A percentile compares a stretch with the other conserved stretches of the same genome.
Evolutionary conservation across 169 alveolate genomes (phyloP).

Genomic region (Plasmodium cynomolgi): DNA sequence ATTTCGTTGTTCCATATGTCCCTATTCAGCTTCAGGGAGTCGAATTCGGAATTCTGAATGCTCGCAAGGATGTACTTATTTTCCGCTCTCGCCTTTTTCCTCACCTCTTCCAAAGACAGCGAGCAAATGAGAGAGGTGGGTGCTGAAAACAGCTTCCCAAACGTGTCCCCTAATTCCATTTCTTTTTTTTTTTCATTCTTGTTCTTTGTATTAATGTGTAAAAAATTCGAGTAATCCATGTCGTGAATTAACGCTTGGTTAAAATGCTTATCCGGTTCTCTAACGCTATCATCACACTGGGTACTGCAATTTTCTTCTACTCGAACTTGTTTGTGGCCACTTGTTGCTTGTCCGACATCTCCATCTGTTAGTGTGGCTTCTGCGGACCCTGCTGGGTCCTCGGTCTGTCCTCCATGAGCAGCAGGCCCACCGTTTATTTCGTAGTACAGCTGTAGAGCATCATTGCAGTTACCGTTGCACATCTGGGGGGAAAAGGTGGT

Average conservation of each 20-base stretch:
- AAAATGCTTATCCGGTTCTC: conserved; percentile 68
- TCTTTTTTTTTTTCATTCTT: conserved; percentile 16
- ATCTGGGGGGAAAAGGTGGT: conserved; percentile 10
- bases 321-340: neutral
- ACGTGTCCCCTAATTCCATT: conserved; percentile 41
- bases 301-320: neutral
- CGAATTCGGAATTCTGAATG: conserved; percentile 60
- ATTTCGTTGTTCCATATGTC: conserved; percentile 69
- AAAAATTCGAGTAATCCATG: conserved; percentile 51
- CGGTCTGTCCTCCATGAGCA: neutral
- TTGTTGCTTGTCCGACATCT: neutral
- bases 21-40: conserved; percentile 38
- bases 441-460: conserved; percentile 31
- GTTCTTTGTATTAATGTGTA: conserved; percentile 2
- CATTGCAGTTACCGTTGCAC: conserved; percentile 51
- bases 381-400: neutral
- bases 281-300: conserved; percentile 13
- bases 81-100: conserved; percentile 47
- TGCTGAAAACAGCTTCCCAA: conserved; percentile 57
- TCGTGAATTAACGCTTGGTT: conserved; percentile 65
- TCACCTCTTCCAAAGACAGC: conserved; percentile 45
- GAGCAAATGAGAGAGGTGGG: conserved; percentile 29
- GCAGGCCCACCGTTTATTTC: conserved; percentile 19
- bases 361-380: neutral
- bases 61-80: conserved; percentile 39